phyloP scores from a whole-genome alignment of 805 yeast genomes.

The Candida orba region DNA sequence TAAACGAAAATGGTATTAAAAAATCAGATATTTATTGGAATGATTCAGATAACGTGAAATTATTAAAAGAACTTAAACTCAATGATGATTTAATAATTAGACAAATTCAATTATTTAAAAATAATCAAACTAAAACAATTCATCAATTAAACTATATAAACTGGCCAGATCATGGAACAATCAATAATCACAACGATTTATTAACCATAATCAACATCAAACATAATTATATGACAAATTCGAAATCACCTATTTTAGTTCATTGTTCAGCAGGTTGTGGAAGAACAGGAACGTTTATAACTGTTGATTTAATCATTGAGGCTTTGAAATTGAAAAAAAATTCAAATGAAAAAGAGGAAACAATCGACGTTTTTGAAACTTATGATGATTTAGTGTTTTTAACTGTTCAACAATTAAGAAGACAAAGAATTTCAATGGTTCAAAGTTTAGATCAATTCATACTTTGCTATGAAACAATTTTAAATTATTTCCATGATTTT shows the following conservation, averaged over 20 bases:
- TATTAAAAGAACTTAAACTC: conserved; percentile 23
- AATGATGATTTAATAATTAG: conserved; percentile 29
- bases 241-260: conserved; percentile 50
- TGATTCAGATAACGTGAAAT: conserved; percentile 36
- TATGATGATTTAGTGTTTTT: conserved; percentile 51
- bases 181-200: conserved; percentile 30
- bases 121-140: conserved; percentile 34
- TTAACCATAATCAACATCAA: conserved; percentile 27
- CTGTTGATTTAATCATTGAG: conserved; percentile 39
- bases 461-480: conserved; percentile 58
- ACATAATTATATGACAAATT: conserved; percentile 16
- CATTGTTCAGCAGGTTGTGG: conserved; percentile 99
- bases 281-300: conserved; percentile 84
- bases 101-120: conserved; percentile 16
- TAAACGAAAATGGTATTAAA: conserved; percentile 62
- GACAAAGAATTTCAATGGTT: conserved; percentile 78
- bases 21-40: conserved; percentile 87
- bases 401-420: conserved; percentile 58
- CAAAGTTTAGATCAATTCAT: conserved; percentile 72
- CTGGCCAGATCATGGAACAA: conserved; percentile 82
- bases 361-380: conserved; percentile 10
- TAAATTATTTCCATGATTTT: conserved; percentile 18
- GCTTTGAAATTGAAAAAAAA: conserved; percentile 5
- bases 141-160: conserved; percentile 66
- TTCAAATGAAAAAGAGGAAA: too few species aligned